Conservation (phyloP, 1,284 basidiomycete genomes). For the Dichomitus squalens region DNA sequence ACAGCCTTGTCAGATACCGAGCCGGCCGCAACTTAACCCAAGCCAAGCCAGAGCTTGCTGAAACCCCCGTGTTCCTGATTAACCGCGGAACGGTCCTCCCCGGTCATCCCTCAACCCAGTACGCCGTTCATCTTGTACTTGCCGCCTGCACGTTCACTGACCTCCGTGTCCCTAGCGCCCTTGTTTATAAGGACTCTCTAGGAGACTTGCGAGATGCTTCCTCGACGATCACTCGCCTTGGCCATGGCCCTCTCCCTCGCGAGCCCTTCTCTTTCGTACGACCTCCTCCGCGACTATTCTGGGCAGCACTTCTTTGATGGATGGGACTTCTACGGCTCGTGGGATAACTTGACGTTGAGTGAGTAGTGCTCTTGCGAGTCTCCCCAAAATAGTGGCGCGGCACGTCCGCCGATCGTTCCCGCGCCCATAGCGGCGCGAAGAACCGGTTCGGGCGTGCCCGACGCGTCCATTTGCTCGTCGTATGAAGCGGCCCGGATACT, state of each 20-base stretch:
- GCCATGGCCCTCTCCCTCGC: slow-evolving; percentile 11
- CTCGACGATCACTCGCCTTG: not conserved
- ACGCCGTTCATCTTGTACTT: not conserved
- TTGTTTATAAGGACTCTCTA: no score
- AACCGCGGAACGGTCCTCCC: no score
- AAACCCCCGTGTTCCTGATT: no score
- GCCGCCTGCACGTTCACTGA: no score
- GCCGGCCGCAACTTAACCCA: no score
- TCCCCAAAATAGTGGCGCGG: slow-evolving; percentile 1
- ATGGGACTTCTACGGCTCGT: slow-evolving; percentile 60
- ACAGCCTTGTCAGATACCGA: no score
- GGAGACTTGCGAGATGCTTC: no score
- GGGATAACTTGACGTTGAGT: slow-evolving; percentile 68
- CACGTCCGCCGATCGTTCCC: not conserved
- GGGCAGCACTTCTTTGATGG: slow-evolving; percentile 58
- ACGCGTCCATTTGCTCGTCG: not conserved
- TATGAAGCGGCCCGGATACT: not conserved
- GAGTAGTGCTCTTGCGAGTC: slow-evolving; percentile 32
- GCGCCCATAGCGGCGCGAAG: not conserved
- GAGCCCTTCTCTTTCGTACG: slow-evolving; percentile 33
- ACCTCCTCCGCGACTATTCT: slow-evolving; percentile 50
- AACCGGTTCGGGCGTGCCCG: not conserved
- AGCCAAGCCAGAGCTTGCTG: no score
- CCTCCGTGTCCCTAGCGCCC: no score
- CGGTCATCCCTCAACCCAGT: no score